phyloP scores from a whole-genome alignment of 2,329 filamentous ascomycete species.

The Fusarium compactum region DNA sequence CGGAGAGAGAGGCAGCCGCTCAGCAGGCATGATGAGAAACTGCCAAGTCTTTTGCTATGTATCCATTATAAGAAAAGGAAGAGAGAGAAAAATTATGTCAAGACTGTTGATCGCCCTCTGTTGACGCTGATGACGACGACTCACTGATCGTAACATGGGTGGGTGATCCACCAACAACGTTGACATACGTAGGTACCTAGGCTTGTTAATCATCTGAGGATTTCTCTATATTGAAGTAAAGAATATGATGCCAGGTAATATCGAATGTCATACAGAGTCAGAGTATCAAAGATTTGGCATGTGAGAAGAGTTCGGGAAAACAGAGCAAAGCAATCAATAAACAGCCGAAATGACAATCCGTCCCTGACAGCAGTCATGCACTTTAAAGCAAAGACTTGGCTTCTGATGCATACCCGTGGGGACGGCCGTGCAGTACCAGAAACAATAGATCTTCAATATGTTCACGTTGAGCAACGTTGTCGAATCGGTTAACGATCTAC shows the following conservation, averaged over 20 bases:
- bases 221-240: neutral
- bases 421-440: conserved; percentile 18
- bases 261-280: neutral
- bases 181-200: neutral
- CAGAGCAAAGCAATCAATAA: neutral
- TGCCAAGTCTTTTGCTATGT: neutral
- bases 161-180: conserved; percentile 13
- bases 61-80: neutral
- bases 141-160: conserved; percentile 24
- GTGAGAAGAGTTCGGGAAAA: neutral
- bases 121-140: conserved; percentile 38
- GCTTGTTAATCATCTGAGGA: neutral
- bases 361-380: neutral
- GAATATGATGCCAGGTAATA: neutral
- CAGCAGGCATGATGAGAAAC: neutral
- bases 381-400: neutral
- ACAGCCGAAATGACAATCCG: neutral
- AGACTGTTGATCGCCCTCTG: neutral
- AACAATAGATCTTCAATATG: conserved; percentile 26
- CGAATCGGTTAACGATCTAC: conserved; percentile 19
- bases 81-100: neutral
- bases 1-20: conserved; percentile 11
- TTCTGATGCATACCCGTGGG: neutral
- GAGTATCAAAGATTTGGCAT: neutral
- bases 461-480: neutral